phyloP scores from a whole-genome alignment of 768 basidiomycete species.

The Agrocybe praecox region DNA sequence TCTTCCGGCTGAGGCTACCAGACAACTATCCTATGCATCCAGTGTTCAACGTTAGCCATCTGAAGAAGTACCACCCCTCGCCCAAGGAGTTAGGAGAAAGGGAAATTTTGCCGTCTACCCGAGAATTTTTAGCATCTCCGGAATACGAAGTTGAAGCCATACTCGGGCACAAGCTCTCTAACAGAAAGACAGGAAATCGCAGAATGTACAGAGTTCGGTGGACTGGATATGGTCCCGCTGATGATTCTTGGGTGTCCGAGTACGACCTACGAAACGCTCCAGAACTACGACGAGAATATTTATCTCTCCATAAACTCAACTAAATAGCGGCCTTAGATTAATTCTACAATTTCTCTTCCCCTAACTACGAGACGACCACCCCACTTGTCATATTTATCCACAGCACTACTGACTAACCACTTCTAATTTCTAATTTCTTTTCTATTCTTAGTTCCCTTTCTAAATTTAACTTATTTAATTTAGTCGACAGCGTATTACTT shows the following conservation, averaged over 20 bases:
- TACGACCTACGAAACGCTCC: constrained; percentile 22
- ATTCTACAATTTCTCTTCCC: neutral
- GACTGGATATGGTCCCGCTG: constrained; percentile 20
- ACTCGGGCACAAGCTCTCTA: too few relatives aligned
- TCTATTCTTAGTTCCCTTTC: too few relatives aligned
- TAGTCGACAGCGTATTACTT: too few relatives aligned
- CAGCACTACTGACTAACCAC: neutral
- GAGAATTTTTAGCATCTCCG: constrained; percentile 14
- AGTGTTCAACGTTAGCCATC: too few relatives aligned
- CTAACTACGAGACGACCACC: too few relatives aligned
- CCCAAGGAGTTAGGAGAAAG: too few relatives aligned
- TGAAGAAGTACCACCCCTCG: too few relatives aligned
- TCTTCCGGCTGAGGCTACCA: constrained; percentile 23
- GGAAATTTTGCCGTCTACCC: constrained; percentile 10
- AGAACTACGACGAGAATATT: too few relatives aligned
- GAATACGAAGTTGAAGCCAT: constrained; percentile 22
- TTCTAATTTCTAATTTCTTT: too few relatives aligned
- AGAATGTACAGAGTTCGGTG: constrained; percentile 19
- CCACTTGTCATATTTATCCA: neutral
- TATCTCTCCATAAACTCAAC: constrained; percentile 3
- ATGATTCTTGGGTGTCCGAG: constrained; percentile 25
- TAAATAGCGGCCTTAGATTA: neutral
- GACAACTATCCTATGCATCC: constrained; percentile 26
- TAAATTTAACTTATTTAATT: too few relatives aligned
- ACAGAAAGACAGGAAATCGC: constrained; percentile 14